Percentiles rank a stretch among this genome's conserved stretches.
phyloP scores from a whole-genome alignment of 2,329 filamentous ascomycete species.

The Orbilia blumenaviensis region DNA sequence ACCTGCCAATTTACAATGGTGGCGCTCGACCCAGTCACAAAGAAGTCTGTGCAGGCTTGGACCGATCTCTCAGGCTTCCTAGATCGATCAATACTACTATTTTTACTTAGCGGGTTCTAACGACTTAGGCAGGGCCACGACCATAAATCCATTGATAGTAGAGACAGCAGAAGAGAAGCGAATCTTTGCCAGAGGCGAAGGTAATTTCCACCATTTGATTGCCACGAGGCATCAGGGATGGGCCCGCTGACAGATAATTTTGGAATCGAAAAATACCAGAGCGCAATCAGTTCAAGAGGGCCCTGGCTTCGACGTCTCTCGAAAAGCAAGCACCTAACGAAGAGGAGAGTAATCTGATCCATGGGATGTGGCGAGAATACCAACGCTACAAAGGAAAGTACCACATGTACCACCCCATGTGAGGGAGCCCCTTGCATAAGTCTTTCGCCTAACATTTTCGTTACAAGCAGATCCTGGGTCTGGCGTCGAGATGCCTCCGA shows the following conservation, averaged over 20 bases:
- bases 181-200: constrained; percentile 71
- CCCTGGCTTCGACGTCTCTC: constrained; percentile 69
- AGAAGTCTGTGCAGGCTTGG: constrained; percentile 63
- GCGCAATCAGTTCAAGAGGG: constrained; percentile 73
- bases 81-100: not conserved
- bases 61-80: not conserved
- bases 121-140: constrained; percentile 66
- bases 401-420: not conserved
- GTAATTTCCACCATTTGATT: constrained; percentile 59
- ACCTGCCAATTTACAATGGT: constrained; percentile 83
- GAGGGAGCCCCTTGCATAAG: constrained; percentile 24
- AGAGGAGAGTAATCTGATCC: constrained; percentile 75
- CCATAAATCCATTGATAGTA: constrained; percentile 70
- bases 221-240: constrained; percentile 18
- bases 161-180: constrained; percentile 73
- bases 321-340: constrained; percentile 75
- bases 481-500: constrained; percentile 60
- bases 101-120: constrained; percentile 22
- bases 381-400: constrained; percentile 69
- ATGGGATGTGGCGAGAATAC: constrained; percentile 76
- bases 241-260: not conserved
- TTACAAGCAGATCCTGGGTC: constrained; percentile 52
- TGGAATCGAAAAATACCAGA: constrained; percentile 31
- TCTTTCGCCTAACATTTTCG: constrained; percentile 24
- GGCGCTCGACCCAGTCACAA: constrained; percentile 73